Conservation (phyloP, 805 yeast genomes). For the Pachysolen tannophilus region DNA sequence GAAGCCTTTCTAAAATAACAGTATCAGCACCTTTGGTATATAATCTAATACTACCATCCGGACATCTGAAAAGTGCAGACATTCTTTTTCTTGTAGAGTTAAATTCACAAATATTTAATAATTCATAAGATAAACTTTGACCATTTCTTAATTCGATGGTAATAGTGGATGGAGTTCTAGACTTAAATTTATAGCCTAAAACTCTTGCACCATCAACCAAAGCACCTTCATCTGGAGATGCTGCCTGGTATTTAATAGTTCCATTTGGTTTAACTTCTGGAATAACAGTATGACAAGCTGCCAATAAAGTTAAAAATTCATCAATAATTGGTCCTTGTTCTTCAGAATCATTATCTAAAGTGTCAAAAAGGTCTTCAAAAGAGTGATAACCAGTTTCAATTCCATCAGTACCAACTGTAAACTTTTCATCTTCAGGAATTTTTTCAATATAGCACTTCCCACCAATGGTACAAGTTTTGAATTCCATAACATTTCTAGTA, state of each 20-base stretch:
- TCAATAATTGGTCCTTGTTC: constrained; percentile 37
- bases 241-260: constrained; percentile 87
- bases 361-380: constrained; percentile 52
- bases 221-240: constrained; percentile 99
- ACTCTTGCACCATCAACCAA: constrained; percentile 92
- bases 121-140: constrained; percentile 54
- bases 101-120: constrained; percentile 89
- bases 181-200: constrained; percentile 75
- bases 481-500: constrained; percentile 95
- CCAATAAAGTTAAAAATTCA: constrained; percentile 73
- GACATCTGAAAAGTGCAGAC: constrained; percentile 91
- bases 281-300: constrained; percentile 96
- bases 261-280: constrained; percentile 72
- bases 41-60: constrained; percentile 83
- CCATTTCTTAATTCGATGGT: constrained; percentile 51
- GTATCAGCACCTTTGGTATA: constrained; percentile 98
- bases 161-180: constrained; percentile 80
- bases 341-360: constrained; percentile 33
- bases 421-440: constrained; percentile 85
- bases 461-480: constrained; percentile 86
- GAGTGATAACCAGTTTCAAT: constrained; percentile 72
- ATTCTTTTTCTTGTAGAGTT: constrained; percentile 96
- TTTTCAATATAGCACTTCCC: constrained; percentile 83
- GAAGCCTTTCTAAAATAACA: constrained; percentile 81
- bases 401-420: constrained; percentile 62